Percentiles rank a stretch among this genome's conserved stretches.
Evolutionary conservation across 129 eudicot species (phyloP).

Genomic region (Chrysanthemum seticuspe): DNA sequence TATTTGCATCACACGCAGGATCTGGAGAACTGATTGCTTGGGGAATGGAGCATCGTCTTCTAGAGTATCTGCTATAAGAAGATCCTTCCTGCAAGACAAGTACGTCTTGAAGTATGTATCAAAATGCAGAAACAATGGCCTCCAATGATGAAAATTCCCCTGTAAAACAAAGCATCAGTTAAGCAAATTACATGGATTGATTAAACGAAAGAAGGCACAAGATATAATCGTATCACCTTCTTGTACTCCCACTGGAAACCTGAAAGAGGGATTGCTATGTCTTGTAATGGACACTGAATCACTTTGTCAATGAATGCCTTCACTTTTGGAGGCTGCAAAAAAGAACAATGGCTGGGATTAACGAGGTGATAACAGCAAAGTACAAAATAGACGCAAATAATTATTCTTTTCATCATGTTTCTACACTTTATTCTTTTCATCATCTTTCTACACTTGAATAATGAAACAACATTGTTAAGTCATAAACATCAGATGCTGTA

Average conservation of each 20-base stretch:
- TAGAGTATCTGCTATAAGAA: constrained; percentile 61
- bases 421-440: neutral
- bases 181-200: constrained; percentile 13
- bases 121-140: constrained; percentile 91
- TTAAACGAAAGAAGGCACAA: neutral
- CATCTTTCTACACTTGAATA: constrained; percentile 5
- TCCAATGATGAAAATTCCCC: constrained; percentile 99
- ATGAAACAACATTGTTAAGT: neutral
- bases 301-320: constrained; percentile 90
- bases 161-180: constrained; percentile 38
- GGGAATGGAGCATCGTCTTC: constrained; percentile 69
- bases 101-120: constrained; percentile 88
- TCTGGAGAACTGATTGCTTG: constrained; percentile 79
- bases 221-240: constrained; percentile 54
- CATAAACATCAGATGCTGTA: constrained; percentile 3
- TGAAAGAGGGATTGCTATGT: constrained; percentile 88
- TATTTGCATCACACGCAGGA: constrained; percentile 92
- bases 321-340: constrained; percentile 77
- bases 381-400: constrained; percentile 6
- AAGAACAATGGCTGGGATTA: too few species aligned
- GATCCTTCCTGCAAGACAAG: constrained; percentile 75
- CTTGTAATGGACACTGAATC: constrained; percentile 90
- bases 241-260: constrained; percentile 93
- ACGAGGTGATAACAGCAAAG: neutral
- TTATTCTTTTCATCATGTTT: neutral